phyloP scores from a whole-genome alignment of 148 eudicot species.

The Nyssa sinensis region DNA sequence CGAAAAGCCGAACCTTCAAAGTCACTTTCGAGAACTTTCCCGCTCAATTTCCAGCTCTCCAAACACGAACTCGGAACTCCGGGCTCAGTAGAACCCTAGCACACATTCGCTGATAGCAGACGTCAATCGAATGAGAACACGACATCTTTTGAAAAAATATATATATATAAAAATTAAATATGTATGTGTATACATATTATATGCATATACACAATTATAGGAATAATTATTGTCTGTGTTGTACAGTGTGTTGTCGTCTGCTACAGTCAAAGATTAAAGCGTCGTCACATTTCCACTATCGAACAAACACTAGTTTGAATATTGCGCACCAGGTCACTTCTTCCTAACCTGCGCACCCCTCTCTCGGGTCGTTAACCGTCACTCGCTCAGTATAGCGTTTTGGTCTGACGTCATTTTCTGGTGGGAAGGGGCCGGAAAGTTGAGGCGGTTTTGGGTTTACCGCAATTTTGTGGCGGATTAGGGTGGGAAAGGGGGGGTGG shows the following conservation, averaged over 20 bases:
- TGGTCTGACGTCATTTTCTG: neutral
- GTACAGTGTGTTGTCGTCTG: slow-evolving; percentile 17
- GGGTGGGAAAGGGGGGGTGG: neutral
- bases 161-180: too few relatives aligned
- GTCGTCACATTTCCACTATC: slow-evolving; percentile 35
- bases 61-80: neutral
- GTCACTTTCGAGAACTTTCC: neutral
- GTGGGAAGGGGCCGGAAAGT: neutral
- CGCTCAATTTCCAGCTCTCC: neutral
- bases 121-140: neutral
- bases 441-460: too few relatives aligned
- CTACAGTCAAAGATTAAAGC: slow-evolving; percentile 24
- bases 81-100: neutral
- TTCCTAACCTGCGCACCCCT: slow-evolving; percentile 5
- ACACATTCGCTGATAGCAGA: neutral
- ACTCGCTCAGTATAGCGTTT: neutral
- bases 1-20: neutral
- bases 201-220: neutral
- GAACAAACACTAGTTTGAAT: slow-evolving; percentile 13
- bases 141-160: neutral
- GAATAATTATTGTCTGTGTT: neutral
- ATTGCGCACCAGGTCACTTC: slow-evolving; percentile 50
- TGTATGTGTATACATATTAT: too few relatives aligned
- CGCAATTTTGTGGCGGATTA: neutral
- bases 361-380: neutral